Conservation (phyloP, 2,329 filamentous ascomycete species). For the Monilinia vaccinii-corymbosi region DNA sequence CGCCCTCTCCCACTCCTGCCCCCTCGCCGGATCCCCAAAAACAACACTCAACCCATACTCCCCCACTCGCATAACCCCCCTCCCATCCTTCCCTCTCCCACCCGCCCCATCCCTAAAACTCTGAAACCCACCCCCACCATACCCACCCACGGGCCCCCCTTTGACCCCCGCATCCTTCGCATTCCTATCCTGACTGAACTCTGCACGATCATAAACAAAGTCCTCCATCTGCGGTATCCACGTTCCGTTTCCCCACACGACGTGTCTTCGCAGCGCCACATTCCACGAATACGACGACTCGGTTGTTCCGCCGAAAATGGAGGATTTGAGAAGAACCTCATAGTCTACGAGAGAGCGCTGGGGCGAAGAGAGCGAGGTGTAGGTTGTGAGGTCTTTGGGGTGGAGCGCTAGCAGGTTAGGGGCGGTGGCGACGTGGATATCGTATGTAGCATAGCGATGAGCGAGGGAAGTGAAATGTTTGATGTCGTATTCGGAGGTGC, state of each 20-base stretch:
- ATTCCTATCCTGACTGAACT: neutral
- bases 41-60: conserved; percentile 6
- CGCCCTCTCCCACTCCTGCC: conserved; percentile 5
- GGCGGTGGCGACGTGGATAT: neutral
- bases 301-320: conserved; percentile 2
- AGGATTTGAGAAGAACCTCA: neutral
- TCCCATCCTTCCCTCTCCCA: neutral
- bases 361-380: neutral
- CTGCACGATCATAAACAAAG: neutral
- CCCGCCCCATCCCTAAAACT: conserved; percentile 8
- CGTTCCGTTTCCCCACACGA: conserved; percentile 6
- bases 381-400: neutral
- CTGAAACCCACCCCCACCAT: conserved; percentile 7
- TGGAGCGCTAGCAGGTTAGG: neutral
- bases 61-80: neutral
- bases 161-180: neutral
- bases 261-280: neutral
- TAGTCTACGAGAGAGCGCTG: conserved; percentile 1
- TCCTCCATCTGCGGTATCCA: neutral
- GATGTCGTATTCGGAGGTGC: neutral
- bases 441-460: neutral
- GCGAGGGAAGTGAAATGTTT: neutral
- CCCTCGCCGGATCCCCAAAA: neutral
- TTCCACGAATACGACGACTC: conserved; percentile 2
- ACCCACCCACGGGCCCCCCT: neutral